A percentile compares a stretch with the other conserved stretches of the same genome.
phyloP scores from a whole-genome alignment of 176 grass and related monocot species.

The Oryza coarctata region DNA sequence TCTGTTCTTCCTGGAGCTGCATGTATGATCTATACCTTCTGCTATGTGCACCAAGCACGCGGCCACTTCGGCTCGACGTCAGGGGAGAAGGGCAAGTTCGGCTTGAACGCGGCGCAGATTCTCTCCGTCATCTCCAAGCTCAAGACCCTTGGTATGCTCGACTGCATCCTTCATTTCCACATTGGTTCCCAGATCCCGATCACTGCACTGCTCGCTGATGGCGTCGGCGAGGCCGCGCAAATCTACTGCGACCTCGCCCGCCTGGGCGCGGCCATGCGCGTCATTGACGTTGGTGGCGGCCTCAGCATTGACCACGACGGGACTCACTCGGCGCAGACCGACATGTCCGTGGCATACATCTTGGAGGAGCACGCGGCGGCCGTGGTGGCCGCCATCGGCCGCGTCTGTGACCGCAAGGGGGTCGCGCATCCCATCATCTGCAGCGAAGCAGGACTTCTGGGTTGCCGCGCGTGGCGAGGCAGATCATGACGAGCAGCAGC shows the following conservation, averaged over 20 bases:
- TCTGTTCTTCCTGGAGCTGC: no score
- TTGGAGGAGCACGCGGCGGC: constrained; percentile 83
- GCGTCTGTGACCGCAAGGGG: constrained; percentile 70
- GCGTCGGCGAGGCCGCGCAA: constrained; percentile 86
- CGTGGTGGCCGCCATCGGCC: constrained; percentile 63
- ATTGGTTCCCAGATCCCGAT: constrained; percentile 95
- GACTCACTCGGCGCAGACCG: constrained; percentile 65
- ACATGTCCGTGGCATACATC: constrained; percentile 84
- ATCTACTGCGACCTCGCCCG: constrained; percentile 91
- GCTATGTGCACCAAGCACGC: constrained; percentile 93
- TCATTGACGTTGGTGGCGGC: constrained; percentile 82
- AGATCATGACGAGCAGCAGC: no score
- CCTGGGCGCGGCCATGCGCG: constrained; percentile 77
- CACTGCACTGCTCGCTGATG: constrained; percentile 70
- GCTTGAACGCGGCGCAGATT: constrained; percentile 67
- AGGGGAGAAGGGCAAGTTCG: constrained; percentile 95
- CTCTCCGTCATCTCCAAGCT: constrained; percentile 74
- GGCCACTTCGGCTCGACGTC: constrained; percentile 94
- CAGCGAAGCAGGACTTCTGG: no score
- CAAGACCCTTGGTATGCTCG: constrained; percentile 64
- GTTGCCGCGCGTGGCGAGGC: constrained; percentile 80
- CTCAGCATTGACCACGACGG: constrained; percentile 92
- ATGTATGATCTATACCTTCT: no score
- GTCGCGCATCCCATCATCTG: constrained; percentile 80
- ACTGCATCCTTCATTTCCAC: constrained; percentile 98